Evolutionary conservation across 306 rosid species (phyloP), one percentile per base, ranked within the genome.

Genomic region (Dalbergia oliveri): DNA sequence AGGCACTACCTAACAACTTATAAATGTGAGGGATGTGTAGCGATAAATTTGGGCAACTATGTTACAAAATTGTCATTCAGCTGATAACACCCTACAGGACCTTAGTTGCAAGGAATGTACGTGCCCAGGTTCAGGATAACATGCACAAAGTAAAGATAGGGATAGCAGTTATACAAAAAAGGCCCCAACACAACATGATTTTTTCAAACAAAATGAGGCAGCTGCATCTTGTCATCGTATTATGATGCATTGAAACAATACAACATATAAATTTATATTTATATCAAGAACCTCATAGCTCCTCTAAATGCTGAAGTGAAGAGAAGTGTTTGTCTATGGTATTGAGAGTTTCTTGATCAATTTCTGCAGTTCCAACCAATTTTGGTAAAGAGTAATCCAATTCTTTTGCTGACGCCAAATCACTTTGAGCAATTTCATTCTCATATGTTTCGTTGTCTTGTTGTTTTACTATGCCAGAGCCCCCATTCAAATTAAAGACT

Each of bases 261-360:
- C 58, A 77, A 41, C 81, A 65, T 51, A 64, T 14, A 69, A 61
- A 23, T 21, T 68, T 37, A 63, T 53, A 53, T 41, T 35, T 14
- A 50, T 26, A 51, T 19, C 12, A 14, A 33, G 59, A 67, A 56
- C 69, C 69, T 89, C 85, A 89, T 63, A 91, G 78, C 70, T 65
- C 68, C 75, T 51, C 88, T 70, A 91, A 84, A 67, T 81, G 89
- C 79, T 89, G 84, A 26, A 89, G 72, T 49, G 89, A 85, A 66
- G 87, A 72, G 72, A 91, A 89, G 75, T 91, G 87, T 9, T 86
- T 84, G 69, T 88, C 86, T 3, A 91, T 81, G 54, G 45, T 75
- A 37, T 41, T 57, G 16, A 91, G 86, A 79, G 88, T 85, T 77
- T 88, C 90, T 78, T 87, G 90, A 84, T 88, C 88, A 69, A 92